phyloP scores from a whole-genome alignment of 176 grass and related monocot genomes.

The Tillandsia fasciculata region DNA sequence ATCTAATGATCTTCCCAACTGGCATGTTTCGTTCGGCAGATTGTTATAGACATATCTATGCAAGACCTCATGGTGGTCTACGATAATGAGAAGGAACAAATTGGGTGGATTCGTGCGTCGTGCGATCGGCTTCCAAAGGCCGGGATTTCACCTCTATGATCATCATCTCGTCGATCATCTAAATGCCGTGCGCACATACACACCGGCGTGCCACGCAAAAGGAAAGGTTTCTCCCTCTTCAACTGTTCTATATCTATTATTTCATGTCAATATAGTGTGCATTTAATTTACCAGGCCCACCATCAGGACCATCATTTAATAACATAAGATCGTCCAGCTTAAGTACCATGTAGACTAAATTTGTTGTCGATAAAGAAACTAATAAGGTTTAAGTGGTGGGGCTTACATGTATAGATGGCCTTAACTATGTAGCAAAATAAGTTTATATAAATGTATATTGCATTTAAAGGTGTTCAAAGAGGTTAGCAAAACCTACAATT shows the following conservation, averaged over 20 bases:
- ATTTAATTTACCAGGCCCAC: slow-evolving; percentile 6
- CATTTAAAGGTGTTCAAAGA: too few relatives aligned
- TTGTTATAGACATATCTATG: slow-evolving; percentile 64
- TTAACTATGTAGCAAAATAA: too few relatives aligned
- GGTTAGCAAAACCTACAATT: too few relatives aligned
- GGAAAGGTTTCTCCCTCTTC: slow-evolving; percentile 13
- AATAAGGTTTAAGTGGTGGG: too few relatives aligned
- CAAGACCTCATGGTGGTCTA: slow-evolving; percentile 93
- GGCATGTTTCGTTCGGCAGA: slow-evolving; percentile 3
- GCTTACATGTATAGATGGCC: too few relatives aligned
- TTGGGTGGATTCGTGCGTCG: slow-evolving; percentile 67
- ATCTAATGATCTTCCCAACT: slow-evolving; percentile 6
- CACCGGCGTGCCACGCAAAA: slow-evolving; percentile 4
- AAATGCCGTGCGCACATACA: slow-evolving; percentile 20
- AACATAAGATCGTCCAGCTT: too few relatives aligned
- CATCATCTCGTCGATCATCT: slow-evolving; percentile 41
- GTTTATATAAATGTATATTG: too few relatives aligned
- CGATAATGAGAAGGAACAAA: slow-evolving; percentile 68
- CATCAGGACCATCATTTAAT: too few relatives aligned
- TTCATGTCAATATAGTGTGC: slow-evolving; percentile 66
- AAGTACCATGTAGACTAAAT: too few relatives aligned
- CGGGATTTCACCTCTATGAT: slow-evolving; percentile 41
- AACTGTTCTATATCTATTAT: slow-evolving; percentile 38
- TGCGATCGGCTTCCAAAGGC: slow-evolving; percentile 66
- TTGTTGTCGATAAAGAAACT: too few relatives aligned